A percentile compares a stretch with the other conserved stretches of the same genome.
These are phyloP conservation scores for Phyllosticta paracitricarpa DNA, from an alignment of 2,329 filamentous ascomycete species.

Conservation along the genomic window DNA sequence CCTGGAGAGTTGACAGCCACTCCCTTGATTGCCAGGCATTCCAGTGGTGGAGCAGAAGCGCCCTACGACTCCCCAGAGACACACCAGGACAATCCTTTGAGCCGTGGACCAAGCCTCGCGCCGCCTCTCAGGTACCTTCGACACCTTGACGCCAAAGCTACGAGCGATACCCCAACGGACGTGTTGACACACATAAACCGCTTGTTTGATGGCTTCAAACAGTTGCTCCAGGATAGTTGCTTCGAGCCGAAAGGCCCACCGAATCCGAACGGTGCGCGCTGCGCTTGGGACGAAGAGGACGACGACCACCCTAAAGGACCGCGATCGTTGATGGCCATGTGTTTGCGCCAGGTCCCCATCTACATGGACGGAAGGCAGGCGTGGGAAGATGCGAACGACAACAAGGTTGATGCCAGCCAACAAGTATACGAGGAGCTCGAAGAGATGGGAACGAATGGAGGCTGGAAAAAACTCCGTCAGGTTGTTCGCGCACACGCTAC, in stretches of 20 bases:
- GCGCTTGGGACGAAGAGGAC: not conserved
- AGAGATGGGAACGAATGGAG: conserved; percentile 22
- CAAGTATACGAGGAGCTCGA: conserved; percentile 31
- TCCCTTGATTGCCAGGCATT: not conserved
- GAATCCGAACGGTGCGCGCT: not conserved
- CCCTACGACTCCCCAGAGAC: not conserved
- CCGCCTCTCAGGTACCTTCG: not conserved
- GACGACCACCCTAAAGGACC: conserved; percentile 15
- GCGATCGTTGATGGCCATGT: conserved; percentile 28
- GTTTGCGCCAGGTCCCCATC: conserved; percentile 29
- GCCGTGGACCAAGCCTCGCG: not conserved
- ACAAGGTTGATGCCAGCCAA: conserved; percentile 24
- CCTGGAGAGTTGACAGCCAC: conserved; percentile 1
- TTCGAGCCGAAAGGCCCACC: conserved; percentile 19
- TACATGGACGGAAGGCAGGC: conserved; percentile 32
- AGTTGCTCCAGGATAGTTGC: conserved; percentile 15
- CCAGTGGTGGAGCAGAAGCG: not conserved
- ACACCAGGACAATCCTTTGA: not conserved
- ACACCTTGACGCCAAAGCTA: conserved; percentile 2
- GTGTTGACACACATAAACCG: not conserved
- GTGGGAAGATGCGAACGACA: conserved; percentile 22
- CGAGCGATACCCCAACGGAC: not conserved
- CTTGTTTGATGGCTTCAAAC: not conserved
- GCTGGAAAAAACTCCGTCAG: conserved; percentile 31
- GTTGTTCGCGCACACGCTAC: conserved; percentile 33